phyloP scores from a whole-genome alignment of 371 early-diverging fungal species.

The Mortierella sp. region DNA sequence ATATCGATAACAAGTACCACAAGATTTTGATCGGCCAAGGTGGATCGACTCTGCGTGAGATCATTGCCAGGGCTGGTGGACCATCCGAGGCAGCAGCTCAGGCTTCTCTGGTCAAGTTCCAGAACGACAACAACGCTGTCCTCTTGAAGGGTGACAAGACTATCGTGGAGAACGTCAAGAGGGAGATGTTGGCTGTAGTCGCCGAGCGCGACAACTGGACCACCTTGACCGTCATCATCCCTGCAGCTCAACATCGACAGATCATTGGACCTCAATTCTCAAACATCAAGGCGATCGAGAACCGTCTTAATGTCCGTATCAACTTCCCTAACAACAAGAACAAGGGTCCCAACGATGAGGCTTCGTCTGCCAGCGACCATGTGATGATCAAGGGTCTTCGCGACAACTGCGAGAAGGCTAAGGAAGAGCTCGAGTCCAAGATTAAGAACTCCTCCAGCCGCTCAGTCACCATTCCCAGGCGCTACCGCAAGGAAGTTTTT shows the following conservation, averaged over 20 bases:
- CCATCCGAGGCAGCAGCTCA: slow-evolving; percentile 55
- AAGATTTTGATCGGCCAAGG: slow-evolving; percentile 81
- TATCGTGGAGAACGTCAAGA: slow-evolving; percentile 63
- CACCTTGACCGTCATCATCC: slow-evolving; percentile 59
- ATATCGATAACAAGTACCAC: slow-evolving; percentile 74
- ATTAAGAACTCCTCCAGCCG: slow-evolving; percentile 44
- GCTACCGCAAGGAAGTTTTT: slow-evolving; percentile 59
- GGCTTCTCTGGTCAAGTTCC: slow-evolving; percentile 65
- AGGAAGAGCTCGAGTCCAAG: slow-evolving; percentile 55
- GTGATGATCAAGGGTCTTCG: slow-evolving; percentile 69
- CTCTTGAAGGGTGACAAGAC: slow-evolving; percentile 63
- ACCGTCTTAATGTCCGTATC: slow-evolving; percentile 65
- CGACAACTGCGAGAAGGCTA: slow-evolving; percentile 69
- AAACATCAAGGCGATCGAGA: slow-evolving; percentile 65
- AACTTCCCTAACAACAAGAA: slow-evolving; percentile 60
- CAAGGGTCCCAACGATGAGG: slow-evolving; percentile 24
- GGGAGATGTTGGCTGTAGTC: slow-evolving; percentile 60
- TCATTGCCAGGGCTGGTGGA: slow-evolving; percentile 75
- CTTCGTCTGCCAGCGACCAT: slow-evolving; percentile 27
- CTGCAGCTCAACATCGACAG: slow-evolving; percentile 65
- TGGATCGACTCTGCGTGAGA: slow-evolving; percentile 74
- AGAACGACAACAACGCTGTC: slow-evolving; percentile 59
- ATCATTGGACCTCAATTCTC: slow-evolving; percentile 74
- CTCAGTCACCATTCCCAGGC: slow-evolving; percentile 57
- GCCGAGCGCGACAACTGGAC: slow-evolving; percentile 58